A percentile compares a stretch with the other conserved stretches of the same genome.
Evolutionary conservation across 2,329 filamentous ascomycete genomes (phyloP).

Genomic region (Chaetothyriales sp.): DNA sequence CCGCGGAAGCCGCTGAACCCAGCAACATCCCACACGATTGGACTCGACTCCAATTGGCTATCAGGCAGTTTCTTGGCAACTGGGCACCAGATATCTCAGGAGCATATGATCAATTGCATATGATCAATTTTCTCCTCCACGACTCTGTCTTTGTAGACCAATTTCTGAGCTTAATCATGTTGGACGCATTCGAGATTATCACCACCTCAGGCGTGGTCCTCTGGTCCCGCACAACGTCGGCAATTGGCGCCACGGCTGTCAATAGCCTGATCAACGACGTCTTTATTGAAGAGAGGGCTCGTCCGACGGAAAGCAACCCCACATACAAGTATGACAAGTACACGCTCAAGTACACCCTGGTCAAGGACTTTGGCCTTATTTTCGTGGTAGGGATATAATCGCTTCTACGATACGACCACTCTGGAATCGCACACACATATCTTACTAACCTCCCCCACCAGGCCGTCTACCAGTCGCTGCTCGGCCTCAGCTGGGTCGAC

Average conservation of each 20-base stretch:
- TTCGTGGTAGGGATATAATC: constrained; percentile 58
- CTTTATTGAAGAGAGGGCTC: constrained; percentile 86
- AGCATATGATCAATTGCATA: background rate
- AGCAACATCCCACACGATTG: background rate
- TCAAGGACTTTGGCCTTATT: constrained; percentile 84
- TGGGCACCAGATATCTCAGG: background rate
- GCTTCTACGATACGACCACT: constrained; percentile 3
- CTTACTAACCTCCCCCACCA: constrained; percentile 25
- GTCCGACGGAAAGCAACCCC: constrained; percentile 46
- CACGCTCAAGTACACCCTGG: constrained; percentile 82
- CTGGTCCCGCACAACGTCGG: constrained; percentile 78
- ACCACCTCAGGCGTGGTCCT: constrained; percentile 93
- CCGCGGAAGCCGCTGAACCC: too few relatives aligned
- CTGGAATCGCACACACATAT: constrained; percentile 6
- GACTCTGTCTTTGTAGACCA: background rate
- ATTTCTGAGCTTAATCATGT: constrained; percentile 39
- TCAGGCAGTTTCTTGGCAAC: background rate
- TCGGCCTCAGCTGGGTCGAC: constrained; percentile 94
- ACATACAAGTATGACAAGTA: constrained; percentile 84
- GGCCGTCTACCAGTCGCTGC: constrained; percentile 91
- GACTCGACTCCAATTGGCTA: background rate
- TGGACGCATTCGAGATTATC: constrained; percentile 92
- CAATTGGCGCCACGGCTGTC: constrained; percentile 67
- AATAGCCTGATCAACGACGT: constrained; percentile 93
- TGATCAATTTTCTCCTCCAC: background rate